These are phyloP conservation scores for Coccomyxa subellipsoidea DNA, from an alignment of 163 green algal species.

Conservation along the genomic window DNA sequence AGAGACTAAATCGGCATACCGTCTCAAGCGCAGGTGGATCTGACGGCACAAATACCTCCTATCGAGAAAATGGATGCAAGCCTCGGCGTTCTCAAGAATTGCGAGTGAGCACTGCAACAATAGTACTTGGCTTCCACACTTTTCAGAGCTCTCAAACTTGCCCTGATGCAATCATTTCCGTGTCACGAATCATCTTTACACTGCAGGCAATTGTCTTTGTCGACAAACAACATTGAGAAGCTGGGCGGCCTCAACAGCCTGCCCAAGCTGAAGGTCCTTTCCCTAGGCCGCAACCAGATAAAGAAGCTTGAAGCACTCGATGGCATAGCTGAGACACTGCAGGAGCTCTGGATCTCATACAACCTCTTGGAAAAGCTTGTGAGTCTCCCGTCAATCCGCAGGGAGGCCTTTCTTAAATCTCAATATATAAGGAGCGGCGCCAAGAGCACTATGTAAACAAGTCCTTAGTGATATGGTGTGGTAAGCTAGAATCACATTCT, in stretches of 20 bases:
- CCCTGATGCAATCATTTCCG: not conserved
- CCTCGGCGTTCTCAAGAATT: constrained; percentile 72
- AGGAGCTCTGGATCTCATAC: constrained; percentile 95
- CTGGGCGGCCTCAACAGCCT: constrained; percentile 80
- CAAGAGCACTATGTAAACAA: too few species aligned
- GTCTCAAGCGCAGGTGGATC: constrained; percentile 57
- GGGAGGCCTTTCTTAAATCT: too few species aligned
- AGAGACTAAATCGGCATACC: constrained; percentile 1
- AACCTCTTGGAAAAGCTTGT: constrained; percentile 86
- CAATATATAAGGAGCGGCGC: too few species aligned
- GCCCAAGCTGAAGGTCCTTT: constrained; percentile 81
- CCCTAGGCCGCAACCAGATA: constrained; percentile 85
- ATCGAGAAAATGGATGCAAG: constrained; percentile 91
- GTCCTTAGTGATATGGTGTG: too few species aligned
- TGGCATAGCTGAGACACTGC: constrained; percentile 74
- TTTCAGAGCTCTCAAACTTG: not conserved
- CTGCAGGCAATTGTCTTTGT: constrained; percentile 69
- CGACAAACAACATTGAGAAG: constrained; percentile 95
- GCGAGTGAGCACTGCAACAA: constrained; percentile 41
- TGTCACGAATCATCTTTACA: not conserved
- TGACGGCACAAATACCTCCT: constrained; percentile 71
- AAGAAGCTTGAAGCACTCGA: constrained; percentile 95
- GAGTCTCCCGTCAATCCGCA: constrained; percentile 25
- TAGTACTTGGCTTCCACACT: not conserved
- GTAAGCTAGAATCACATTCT: too few species aligned